Evolutionary conservation across 1,139 yeast genomes (phyloP).

Genomic region (Saccharomyces hybrid): DNA sequence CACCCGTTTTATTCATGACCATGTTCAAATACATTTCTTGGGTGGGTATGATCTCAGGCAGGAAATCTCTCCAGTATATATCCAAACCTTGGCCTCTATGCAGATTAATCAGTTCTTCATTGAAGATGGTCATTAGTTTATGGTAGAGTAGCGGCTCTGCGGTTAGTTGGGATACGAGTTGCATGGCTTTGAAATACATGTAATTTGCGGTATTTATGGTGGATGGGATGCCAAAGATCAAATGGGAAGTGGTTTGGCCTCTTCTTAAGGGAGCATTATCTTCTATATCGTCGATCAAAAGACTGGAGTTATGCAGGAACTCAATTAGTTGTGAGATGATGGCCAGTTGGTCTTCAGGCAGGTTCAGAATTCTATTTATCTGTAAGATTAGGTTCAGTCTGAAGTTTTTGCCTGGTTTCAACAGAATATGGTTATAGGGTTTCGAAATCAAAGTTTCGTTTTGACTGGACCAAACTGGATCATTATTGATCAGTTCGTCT

Average conservation of each 20-base stretch:
- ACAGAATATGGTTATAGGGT: constrained; percentile 46
- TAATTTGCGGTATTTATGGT: constrained; percentile 79
- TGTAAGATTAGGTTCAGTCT: constrained; percentile 42
- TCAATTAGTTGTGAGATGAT: constrained; percentile 42
- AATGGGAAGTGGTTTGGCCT: constrained; percentile 72
- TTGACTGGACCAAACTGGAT: constrained; percentile 18
- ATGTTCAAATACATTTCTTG: constrained; percentile 63
- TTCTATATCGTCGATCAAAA: constrained; percentile 79
- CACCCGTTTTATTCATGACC: constrained; percentile 88
- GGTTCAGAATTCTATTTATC: constrained; percentile 42
- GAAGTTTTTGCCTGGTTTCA: constrained; percentile 50
- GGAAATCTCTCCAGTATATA: constrained; percentile 73
- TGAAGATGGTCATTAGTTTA: constrained; percentile 37
- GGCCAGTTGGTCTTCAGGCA: constrained; percentile 33
- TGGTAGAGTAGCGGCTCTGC: constrained; percentile 9
- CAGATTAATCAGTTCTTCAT: constrained; percentile 67
- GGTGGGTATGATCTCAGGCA: constrained; percentile 45
- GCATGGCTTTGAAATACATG: constrained; percentile 68
- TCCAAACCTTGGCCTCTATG: constrained; percentile 89
- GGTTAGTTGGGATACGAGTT: constrained; percentile 19
- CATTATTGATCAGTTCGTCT: constrained; percentile 11
- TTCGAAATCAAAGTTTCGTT: constrained; percentile 16
- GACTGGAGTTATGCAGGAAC: constrained; percentile 56
- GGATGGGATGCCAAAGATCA: constrained; percentile 64
- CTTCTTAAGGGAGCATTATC: constrained; percentile 63